Conservation (phyloP, 345 rosid species). For the Atalantia buxifolia region DNA sequence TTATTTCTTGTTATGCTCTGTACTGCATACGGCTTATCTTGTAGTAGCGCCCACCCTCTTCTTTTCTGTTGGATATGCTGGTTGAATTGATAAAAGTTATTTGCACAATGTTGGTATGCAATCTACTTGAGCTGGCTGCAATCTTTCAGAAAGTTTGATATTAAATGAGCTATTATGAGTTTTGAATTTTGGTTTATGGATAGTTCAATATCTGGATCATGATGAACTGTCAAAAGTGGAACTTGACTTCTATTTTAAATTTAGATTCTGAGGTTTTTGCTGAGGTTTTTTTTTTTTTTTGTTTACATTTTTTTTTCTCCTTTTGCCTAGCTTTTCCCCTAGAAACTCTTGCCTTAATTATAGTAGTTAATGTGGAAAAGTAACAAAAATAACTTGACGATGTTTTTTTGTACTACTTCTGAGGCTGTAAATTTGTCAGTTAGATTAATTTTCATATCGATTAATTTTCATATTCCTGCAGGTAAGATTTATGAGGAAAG, state of each 20-base stretch:
- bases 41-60: neutral
- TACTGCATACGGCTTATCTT: too few species aligned
- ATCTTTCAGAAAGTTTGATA: neutral
- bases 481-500: conserved; percentile 37
- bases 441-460: neutral
- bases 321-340: neutral
- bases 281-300: too few species aligned
- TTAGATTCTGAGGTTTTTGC: neutral
- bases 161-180: neutral
- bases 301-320: neutral
- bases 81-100: neutral
- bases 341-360: neutral
- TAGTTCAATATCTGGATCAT: neutral
- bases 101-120: neutral
- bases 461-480: conserved; percentile 8
- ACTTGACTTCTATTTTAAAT: too few species aligned
- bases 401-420: neutral
- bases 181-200: neutral
- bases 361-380: too few species aligned
- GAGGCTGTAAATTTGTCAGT: neutral
- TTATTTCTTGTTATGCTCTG: neutral
- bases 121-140: neutral
- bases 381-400: too few species aligned
- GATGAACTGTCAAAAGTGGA: neutral
- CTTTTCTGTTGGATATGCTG: neutral